These are phyloP conservation scores for Parathielavia hyrcaniae DNA, from an alignment of 495 filamentous ascomycete species.

Conservation along the genomic window DNA sequence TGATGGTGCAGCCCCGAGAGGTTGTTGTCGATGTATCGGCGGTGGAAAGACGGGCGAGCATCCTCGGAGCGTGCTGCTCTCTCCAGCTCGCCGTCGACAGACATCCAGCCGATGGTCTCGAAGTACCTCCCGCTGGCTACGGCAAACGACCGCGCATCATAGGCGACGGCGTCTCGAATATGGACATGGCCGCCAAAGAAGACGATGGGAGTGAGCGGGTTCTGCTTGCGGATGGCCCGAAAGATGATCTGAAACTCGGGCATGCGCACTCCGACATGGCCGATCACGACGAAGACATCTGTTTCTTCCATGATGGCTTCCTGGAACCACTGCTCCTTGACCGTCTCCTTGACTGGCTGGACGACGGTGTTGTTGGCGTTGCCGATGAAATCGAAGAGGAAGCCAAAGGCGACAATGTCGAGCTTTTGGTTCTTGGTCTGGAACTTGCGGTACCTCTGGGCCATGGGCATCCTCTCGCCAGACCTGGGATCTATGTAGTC, in stretches of 20 bases:
- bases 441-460: conserved; percentile 78
- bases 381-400: conserved; percentile 85
- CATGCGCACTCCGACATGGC: conserved; percentile 78
- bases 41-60: conserved; percentile 49
- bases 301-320: conserved; percentile 75
- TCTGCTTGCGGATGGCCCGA: conserved; percentile 66
- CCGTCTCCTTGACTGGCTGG: conserved; percentile 65
- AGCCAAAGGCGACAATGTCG: conserved; percentile 81
- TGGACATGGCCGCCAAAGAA: conserved; percentile 94
- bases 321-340: conserved; percentile 86
- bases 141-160: conserved; percentile 72
- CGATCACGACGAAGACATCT: conserved; percentile 81
- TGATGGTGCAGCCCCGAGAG: conserved; percentile 79
- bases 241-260: conserved; percentile 71
- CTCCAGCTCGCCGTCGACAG: conserved; percentile 62
- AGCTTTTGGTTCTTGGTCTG: conserved; percentile 80
- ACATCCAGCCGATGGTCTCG: conserved; percentile 96
- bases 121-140: conserved; percentile 92
- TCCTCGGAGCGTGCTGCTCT: conserved; percentile 22
- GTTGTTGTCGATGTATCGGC: conserved; percentile 94
- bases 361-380: conserved; percentile 87
- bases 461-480: conserved; percentile 65
- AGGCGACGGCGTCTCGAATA: conserved; percentile 76
- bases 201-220: conserved; percentile 77
- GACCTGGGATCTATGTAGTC: conserved; percentile 74